phyloP scores from a whole-genome alignment of 2,329 filamentous ascomycete species.

The Tolypocladium ophioglossoides region DNA sequence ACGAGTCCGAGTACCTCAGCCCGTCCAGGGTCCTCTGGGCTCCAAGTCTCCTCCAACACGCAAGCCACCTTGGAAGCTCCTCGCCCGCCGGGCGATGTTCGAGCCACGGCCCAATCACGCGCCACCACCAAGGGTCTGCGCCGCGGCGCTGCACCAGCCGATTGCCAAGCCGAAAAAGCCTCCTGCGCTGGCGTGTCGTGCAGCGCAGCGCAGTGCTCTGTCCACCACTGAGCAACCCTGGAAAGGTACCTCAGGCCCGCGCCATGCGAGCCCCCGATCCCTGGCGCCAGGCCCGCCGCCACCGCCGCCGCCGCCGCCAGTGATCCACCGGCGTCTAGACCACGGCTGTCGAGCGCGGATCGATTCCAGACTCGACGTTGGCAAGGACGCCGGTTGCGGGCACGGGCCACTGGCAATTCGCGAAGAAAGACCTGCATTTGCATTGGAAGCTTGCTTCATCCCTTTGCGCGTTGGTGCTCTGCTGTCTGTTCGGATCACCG shows the following conservation, averaged over 20 bases:
- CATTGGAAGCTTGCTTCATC: neutral
- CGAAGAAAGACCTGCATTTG: neutral
- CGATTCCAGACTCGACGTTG: neutral
- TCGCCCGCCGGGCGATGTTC: too few species aligned
- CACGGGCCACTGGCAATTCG: neutral
- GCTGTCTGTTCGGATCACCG: neutral
- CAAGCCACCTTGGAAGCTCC: too few species aligned
- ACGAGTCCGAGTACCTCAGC: too few species aligned
- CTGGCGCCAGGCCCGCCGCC: neutral
- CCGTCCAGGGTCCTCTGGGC: too few species aligned
- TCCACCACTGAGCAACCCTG: too few species aligned
- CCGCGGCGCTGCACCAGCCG: neutral
- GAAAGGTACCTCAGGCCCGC: too few species aligned
- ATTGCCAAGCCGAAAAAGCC: neutral
- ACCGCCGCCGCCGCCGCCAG: neutral
- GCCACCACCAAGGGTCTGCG: too few species aligned
- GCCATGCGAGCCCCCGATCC: neutral
- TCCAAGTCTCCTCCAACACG: too few species aligned
- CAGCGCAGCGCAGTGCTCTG: neutral
- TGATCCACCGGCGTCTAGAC: slow-evolving; percentile 3
- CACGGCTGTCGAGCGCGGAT: neutral
- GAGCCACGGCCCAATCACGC: too few species aligned
- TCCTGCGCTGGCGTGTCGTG: neutral
- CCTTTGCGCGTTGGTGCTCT: neutral
- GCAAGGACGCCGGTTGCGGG: neutral